Evolutionary conservation across 768 basidiomycete genomes (phyloP), one percentile per base, ranked within the genome.

Genomic region (Rhizopogon roseolus): DNA sequence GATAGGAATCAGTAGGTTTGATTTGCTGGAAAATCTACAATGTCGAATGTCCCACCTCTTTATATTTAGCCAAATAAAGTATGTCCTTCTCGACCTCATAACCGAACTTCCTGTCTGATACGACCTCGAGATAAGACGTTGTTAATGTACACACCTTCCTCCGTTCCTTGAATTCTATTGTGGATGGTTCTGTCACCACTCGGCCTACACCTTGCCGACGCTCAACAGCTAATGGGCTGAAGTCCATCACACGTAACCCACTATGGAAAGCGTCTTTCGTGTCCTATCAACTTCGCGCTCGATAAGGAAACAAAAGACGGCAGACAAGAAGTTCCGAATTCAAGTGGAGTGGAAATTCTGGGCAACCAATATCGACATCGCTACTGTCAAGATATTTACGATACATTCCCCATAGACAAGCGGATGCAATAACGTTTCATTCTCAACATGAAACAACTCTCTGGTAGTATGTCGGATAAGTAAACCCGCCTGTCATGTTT

Each of bases 111-210:
- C 52, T 49, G 10, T 53, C 45, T n/a, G 42, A 49, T 8, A 50
- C 52, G 37, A 44, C 19, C 32, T 50, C 37, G 22, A 50, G 48
- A 14, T 54, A 54, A 28, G 22, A 54, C 17, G 48, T 50, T n/a
- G 34, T 50, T 13, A 54, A 34, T 10, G 1, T 29, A 9, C 8
- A 46, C 3, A 27, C 27, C 19, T 49, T 36, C 6, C 4, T 7
- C 28, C 22, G 16, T 6, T 10, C 11, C 1, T 11, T 6, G 5
- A 17, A 19, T 40, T 49, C 25, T 4, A 40, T 36, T 13, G 37
- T 41, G 10, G 53, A 40, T 19, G 53, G 49, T 7, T 54, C 13
- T 17, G n/a, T 48, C 8, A 54, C 38, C 28, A 54, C 49, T 22
- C 0, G 34, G n/a, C 53, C 39, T 50, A 37, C 14, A n/a, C 41